These are phyloP conservation scores for Chaetomiaceae sp. DNA, from an alignment of 2,329 filamentous ascomycete species.

Conservation along the genomic window DNA sequence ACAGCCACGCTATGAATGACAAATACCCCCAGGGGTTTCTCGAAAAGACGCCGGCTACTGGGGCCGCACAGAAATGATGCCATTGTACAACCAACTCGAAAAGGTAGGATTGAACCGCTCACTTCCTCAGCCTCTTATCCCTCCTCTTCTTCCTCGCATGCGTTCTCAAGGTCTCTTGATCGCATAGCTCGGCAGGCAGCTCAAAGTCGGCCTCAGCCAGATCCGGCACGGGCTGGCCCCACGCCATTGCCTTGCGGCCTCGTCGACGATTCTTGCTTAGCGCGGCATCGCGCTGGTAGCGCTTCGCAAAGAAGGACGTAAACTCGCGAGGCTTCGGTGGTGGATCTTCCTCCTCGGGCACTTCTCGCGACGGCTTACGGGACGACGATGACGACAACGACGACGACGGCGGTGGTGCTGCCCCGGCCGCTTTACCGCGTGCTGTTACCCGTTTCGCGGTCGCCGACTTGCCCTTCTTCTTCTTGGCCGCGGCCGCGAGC, in stretches of 20 bases:
- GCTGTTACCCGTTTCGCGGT: slow-evolving; percentile 7
- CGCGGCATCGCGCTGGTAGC: slow-evolving; percentile 73
- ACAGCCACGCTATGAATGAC: not conserved
- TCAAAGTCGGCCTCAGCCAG: slow-evolving; percentile 66
- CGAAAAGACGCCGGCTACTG: no score
- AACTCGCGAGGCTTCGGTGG: slow-evolving; percentile 53
- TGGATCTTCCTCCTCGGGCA: slow-evolving; percentile 34
- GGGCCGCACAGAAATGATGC: no score
- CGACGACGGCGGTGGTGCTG: slow-evolving; percentile 18
- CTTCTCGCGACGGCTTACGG: slow-evolving; percentile 26
- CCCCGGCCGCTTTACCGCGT: not conserved
- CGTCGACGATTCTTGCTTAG: slow-evolving; percentile 68
- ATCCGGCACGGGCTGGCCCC: slow-evolving; percentile 77
- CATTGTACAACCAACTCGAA: no score
- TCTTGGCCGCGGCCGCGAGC: slow-evolving; percentile 36
- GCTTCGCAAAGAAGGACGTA: slow-evolving; percentile 81
- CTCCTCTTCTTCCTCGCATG: slow-evolving; percentile 61
- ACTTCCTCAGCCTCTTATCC: slow-evolving; percentile 49
- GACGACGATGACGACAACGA: no score
- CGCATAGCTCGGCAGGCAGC: slow-evolving; percentile 61
- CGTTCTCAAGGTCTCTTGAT: slow-evolving; percentile 53
- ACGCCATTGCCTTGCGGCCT: slow-evolving; percentile 68
- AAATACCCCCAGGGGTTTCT: not conserved
- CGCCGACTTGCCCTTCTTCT: not conserved
- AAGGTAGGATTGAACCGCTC: no score